phyloP scores from a whole-genome alignment of 495 filamentous ascomycete genomes.

The Aspergillus ellipticus region DNA sequence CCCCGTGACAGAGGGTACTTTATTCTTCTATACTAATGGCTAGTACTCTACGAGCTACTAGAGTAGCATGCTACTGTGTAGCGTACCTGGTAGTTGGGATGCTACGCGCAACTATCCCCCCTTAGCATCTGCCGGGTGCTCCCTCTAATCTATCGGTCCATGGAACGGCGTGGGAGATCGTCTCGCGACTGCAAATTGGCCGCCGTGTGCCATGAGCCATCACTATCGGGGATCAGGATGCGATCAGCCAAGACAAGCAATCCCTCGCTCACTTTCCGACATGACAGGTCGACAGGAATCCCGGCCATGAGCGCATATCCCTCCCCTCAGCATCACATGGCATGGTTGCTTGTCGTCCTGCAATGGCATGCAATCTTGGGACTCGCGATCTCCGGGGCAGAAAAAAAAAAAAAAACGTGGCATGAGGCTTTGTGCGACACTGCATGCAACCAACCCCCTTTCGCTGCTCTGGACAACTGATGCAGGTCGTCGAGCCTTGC shows the following conservation, averaged over 20 bases:
- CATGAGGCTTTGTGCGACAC: constrained; percentile 14
- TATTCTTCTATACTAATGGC: not conserved
- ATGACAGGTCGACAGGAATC: not conserved
- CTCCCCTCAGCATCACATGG: not conserved
- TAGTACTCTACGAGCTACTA: no score
- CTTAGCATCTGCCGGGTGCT: no score
- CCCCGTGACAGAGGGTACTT: not conserved
- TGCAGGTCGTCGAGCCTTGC: constrained; percentile 4
- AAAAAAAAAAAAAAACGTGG: constrained; percentile 11
- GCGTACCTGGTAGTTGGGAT: no score
- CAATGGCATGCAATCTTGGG: no score
- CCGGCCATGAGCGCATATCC: not conserved
- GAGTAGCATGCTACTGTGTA: no score
- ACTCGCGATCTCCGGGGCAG: not conserved
- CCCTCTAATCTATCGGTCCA: no score
- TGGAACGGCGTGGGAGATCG: no score
- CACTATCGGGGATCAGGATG: no score
- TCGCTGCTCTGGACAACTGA: not conserved
- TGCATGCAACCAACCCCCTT: constrained; percentile 3
- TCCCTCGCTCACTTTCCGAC: not conserved
- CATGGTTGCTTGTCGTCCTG: no score
- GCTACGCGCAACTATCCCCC: no score
- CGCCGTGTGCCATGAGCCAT: no score
- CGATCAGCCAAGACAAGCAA: not conserved
- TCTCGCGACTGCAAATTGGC: no score